phyloP scores from a whole-genome alignment of 2,329 filamentous ascomycete genomes.

The Aspergillus sergii region DNA sequence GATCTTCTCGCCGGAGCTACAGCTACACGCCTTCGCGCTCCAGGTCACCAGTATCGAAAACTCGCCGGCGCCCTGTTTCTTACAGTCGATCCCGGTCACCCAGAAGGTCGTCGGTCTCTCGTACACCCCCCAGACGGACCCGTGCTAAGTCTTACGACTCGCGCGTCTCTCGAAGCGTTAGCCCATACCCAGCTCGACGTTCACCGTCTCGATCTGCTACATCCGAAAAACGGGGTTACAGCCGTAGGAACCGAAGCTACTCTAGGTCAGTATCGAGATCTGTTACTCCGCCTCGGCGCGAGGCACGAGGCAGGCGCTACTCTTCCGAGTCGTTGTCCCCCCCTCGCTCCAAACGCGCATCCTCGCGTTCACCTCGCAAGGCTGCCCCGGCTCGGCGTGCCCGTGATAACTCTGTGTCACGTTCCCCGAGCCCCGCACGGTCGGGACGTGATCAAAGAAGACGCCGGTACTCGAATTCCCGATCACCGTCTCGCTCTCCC shows the following conservation, averaged over 20 bases:
- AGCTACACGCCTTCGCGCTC: conserved; percentile 41
- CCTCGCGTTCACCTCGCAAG: conserved; percentile 30
- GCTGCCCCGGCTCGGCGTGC: conserved; percentile 23
- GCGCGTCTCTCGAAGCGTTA: conserved; percentile 26
- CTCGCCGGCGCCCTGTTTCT: conserved; percentile 33
- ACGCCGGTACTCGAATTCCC: conserved; percentile 21
- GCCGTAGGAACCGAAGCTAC: conserved; percentile 31
- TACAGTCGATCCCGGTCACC: conserved; percentile 39
- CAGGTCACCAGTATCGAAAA: conserved; percentile 35
- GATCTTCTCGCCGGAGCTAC: conserved; percentile 34
- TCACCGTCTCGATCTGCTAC: conserved; percentile 38
- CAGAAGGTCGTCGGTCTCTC: conserved; percentile 28
- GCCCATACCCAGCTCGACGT: conserved; percentile 26
- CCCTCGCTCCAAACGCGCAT: conserved; percentile 28
- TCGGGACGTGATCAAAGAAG: conserved; percentile 14
- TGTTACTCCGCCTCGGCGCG: conserved; percentile 29
- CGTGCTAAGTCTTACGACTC: conserved; percentile 33
- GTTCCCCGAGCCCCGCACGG: conserved; percentile 28
- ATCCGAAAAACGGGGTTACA: conserved; percentile 26
- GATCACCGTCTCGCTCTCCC: conserved; percentile 24
- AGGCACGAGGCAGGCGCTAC: conserved; percentile 22
- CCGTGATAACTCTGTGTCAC: conserved; percentile 27
- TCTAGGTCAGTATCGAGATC: conserved; percentile 38
- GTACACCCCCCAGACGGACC: conserved; percentile 30
- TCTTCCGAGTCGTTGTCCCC: conserved; percentile 34